Percentiles rank a stretch among this genome's conserved stretches.
Evolutionary conservation across 495 filamentous ascomycete species (phyloP).

Genomic region (Cenococcum geophilum): DNA sequence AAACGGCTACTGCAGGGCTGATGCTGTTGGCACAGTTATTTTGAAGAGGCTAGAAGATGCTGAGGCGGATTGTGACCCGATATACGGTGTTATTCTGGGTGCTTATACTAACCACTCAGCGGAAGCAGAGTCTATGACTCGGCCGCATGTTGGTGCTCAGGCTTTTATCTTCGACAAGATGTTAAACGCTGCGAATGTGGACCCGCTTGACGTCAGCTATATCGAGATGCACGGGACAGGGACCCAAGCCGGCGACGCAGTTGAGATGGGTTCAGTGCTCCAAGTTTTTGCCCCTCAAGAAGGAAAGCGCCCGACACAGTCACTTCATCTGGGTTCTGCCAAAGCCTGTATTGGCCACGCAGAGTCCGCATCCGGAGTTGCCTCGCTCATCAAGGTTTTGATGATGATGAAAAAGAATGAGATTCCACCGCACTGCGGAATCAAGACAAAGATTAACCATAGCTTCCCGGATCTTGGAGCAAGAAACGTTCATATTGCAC

Average conservation of each 20-base stretch:
- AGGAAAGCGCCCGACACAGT: neutral
- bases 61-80: slow-evolving; percentile 32
- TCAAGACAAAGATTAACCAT: slow-evolving; percentile 43
- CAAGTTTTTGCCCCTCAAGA: slow-evolving; percentile 28
- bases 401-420: slow-evolving; percentile 39
- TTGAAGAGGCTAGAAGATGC: slow-evolving; percentile 31
- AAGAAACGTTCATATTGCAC: slow-evolving; percentile 40
- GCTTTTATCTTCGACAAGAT: slow-evolving; percentile 25
- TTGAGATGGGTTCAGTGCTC: slow-evolving; percentile 37
- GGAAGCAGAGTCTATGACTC: slow-evolving; percentile 38
- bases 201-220: slow-evolving; percentile 32
- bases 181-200: slow-evolving; percentile 20
- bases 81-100: slow-evolving; percentile 30
- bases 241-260: slow-evolving; percentile 31
- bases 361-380: slow-evolving; percentile 36
- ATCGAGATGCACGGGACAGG: slow-evolving; percentile 40
- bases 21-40: slow-evolving; percentile 42
- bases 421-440: slow-evolving; percentile 39
- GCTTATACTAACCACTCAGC: slow-evolving; percentile 36
- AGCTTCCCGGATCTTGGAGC: slow-evolving; percentile 31
- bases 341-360: slow-evolving; percentile 39
- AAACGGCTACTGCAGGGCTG: slow-evolving; percentile 37
- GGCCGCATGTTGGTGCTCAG: slow-evolving; percentile 34
- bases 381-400: slow-evolving; percentile 38
- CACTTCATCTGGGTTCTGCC: slow-evolving; percentile 32